Base-by-base conservation (phyloP, 1,284 basidiomycete species). In the Tilletia setariae region DNA sequence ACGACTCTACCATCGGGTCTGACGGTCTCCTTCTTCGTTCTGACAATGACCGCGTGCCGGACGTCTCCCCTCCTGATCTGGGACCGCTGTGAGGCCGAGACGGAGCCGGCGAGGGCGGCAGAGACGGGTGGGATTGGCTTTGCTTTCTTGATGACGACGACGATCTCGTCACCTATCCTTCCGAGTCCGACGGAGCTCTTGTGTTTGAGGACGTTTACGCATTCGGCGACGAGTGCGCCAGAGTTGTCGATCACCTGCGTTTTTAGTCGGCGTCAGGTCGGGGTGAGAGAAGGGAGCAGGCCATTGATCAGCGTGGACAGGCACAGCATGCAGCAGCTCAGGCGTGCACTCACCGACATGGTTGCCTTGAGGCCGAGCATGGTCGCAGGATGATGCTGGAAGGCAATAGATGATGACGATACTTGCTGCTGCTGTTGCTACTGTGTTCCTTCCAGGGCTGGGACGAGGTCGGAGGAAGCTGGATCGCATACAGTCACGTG, bases 201-300 rank as follows among this genome's bases (percentile, higher is more conserved):
- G 84, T 92, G 90, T 84, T 97, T 96, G 70, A 98, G 87, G 25
- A 98, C 90, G 83, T 98, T 97, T 83, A 99, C 93, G 80, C 94
- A 96, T 86, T 98, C 95, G 49, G 95, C 91, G 69, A 96, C 86
- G 72, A 98, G 86, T 1, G 92, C 95, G 68, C 95, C 95, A n/a
- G 95, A 95, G 85, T 98, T 98, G 87, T 98, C 95, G 83, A 98
- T 96, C 77, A 94, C 90, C 91, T 94, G 78, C 7, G 42, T n/a
- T n/a, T n/a, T n/a, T n/a, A n/a, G n/a, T n/a, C n/a, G n/a, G n/a
- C n/a, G n/a, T n/a, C 43, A n/a, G 3, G 28, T 25, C 35, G 49
- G 8, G 32, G 32, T 4, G 56, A 11, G 13, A 35, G 32, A 2
- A 40, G 56, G 4, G 25, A 35, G 28, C 3, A 32, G 62, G 23